A percentile compares a stretch with the other conserved stretches of the same genome.
Evolutionary conservation across 805 yeast species (phyloP).

Genomic region (Teunomyces panamensis): DNA sequence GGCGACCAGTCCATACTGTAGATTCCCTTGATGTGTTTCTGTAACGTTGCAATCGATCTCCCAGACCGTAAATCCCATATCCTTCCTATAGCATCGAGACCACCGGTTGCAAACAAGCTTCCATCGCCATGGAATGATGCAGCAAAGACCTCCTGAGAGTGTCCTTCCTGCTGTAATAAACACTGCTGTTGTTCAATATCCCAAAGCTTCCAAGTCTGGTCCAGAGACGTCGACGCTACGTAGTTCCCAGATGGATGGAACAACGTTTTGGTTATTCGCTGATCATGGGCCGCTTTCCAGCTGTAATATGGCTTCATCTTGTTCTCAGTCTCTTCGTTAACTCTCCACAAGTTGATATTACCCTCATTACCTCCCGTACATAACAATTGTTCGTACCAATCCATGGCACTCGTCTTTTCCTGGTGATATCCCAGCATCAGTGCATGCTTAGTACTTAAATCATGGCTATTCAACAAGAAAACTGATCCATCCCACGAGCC

Average conservation of each 20-base stretch:
- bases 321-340: conserved; percentile 4
- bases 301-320: conserved; percentile 16
- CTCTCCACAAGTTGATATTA: conserved; percentile 30
- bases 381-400: conserved; percentile 49
- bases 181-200: conserved; percentile 46
- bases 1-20: conserved; percentile 71
- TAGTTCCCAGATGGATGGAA: conserved; percentile 63
- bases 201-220: conserved; percentile 88
- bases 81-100: conserved; percentile 68
- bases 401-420: conserved; percentile 70
- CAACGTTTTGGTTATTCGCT: conserved; percentile 56
- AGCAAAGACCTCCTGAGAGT: conserved; percentile 65
- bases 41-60: conserved; percentile 51
- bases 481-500: conserved; percentile 87
- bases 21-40: conserved; percentile 71
- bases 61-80: conserved; percentile 91
- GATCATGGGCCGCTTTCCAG: conserved; percentile 31
- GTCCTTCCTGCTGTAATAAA: conserved; percentile 80
- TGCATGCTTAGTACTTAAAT: conserved; percentile 27
- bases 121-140: conserved; percentile 75
- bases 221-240: conserved; percentile 73
- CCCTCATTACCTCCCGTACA: conserved; percentile 42
- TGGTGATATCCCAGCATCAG: conserved; percentile 43
- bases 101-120: conserved; percentile 69
- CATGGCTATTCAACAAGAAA: conserved; percentile 42